phyloP scores from a whole-genome alignment of 306 rosid species.

The Phaseolus lunatus region DNA sequence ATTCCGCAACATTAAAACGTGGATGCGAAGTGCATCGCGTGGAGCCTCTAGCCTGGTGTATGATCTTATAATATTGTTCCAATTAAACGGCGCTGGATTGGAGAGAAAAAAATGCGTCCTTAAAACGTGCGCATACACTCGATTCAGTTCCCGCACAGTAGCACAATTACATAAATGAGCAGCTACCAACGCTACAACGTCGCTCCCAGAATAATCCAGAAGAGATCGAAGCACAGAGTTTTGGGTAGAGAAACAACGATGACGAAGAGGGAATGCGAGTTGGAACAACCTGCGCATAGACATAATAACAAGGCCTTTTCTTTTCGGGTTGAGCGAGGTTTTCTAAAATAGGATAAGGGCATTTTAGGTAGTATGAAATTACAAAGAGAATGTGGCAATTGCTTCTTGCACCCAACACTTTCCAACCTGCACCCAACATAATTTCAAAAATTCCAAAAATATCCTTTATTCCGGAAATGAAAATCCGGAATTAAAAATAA shows the following conservation, averaged over 20 bases:
- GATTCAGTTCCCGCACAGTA: conserved; percentile 47
- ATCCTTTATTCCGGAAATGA: too few relatives aligned
- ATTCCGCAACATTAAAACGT: conserved; percentile 56
- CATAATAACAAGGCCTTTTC: neutral
- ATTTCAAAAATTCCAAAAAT: too few relatives aligned
- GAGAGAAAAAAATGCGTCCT: conserved; percentile 52
- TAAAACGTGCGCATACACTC: conserved; percentile 54
- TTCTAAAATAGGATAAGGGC: neutral
- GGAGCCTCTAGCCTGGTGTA: conserved; percentile 65
- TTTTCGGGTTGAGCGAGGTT: too few relatives aligned
- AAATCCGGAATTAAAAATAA: too few relatives aligned
- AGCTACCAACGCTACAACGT: conserved; percentile 44
- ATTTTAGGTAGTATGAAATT: neutral
- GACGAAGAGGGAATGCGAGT: conserved; percentile 14
- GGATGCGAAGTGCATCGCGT: conserved; percentile 51
- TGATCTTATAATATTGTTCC: conserved; percentile 73
- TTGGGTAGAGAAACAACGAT: conserved; percentile 41
- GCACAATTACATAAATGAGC: conserved; percentile 49
- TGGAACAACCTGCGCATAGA: conserved; percentile 44
- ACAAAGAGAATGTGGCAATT: neutral
- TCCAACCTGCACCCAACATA: too few relatives aligned
- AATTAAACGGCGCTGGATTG: conserved; percentile 60
- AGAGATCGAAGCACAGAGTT: neutral
- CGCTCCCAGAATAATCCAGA: conserved; percentile 24
- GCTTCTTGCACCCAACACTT: too few relatives aligned